Conservation (phyloP, 805 yeast genomes). For the Starmerella geochares region DNA sequence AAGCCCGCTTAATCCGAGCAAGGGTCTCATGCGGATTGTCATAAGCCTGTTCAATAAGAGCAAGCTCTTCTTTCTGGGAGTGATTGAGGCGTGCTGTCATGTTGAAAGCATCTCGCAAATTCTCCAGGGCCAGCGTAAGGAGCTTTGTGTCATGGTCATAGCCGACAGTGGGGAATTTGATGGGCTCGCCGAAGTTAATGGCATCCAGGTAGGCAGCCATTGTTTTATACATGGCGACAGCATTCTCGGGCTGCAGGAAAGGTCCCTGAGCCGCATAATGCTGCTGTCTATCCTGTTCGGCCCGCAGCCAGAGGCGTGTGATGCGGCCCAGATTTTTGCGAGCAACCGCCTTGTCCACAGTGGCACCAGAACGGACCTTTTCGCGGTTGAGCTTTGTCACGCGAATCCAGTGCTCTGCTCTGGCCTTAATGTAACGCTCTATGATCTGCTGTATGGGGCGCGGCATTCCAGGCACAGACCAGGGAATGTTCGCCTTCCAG, state of each 20-base stretch:
- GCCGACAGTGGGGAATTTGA: conserved; percentile 85
- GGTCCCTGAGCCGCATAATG: conserved; percentile 79
- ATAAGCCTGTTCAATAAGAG: conserved; percentile 88
- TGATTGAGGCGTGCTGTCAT: conserved; percentile 71
- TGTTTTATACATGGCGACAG: conserved; percentile 72
- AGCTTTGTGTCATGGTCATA: conserved; percentile 91
- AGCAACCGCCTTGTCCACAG: conserved; percentile 88
- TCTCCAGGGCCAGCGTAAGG: conserved; percentile 78
- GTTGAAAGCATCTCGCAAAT: conserved; percentile 63
- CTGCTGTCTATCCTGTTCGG: conserved; percentile 82
- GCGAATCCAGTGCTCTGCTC: conserved; percentile 93
- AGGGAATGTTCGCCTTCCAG: conserved; percentile 97
- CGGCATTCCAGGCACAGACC: conserved; percentile 96
- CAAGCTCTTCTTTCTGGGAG: conserved; percentile 81
- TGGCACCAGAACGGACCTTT: conserved; percentile 75
- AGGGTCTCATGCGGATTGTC: conserved; percentile 93
- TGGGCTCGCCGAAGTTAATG: conserved; percentile 62
- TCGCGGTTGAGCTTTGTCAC: conserved; percentile 90
- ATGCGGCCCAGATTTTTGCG: conserved; percentile 86
- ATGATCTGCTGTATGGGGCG: conserved; percentile 79
- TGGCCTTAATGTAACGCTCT: conserved; percentile 80
- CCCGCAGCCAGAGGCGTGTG: conserved; percentile 83
- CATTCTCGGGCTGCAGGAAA: conserved; percentile 73
- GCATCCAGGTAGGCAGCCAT: conserved; percentile 88
- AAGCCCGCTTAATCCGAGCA: conserved; percentile 67